Evolutionary conservation across 2,329 filamentous ascomycete species (phyloP), one percentile per base, ranked within the genome.

Genomic region (Hypomyces perniciosus): DNA sequence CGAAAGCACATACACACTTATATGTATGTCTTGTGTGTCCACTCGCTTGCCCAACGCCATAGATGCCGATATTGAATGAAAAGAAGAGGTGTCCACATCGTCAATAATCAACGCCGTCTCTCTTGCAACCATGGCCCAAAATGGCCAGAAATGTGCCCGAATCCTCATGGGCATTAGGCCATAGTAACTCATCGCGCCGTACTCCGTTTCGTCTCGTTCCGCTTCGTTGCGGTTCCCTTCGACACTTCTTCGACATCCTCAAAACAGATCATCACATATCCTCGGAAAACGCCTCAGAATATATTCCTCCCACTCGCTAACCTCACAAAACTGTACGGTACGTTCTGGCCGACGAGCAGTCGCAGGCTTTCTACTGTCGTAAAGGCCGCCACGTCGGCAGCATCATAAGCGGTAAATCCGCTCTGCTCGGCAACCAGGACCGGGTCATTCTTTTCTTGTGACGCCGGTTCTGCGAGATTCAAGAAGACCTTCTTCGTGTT

Each of bases 271-370:
- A 20, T 20, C 20, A 20, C 20, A 20, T 20, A 20, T 20, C 20
- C 20, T 41, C 39, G 28, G 27, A 29, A 27, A 12, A 28, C 33
- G 27, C 40, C 43, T 61, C 64, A 79, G 56, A 74, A 79, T 54
- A 77, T 66, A 29, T 69, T 71, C 26, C 75, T 68, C 2, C 78
- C 78, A 44, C 76, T 76, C 2, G 88, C 87, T 63, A 93, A 73
- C 44, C 88, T 77, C 39, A 93, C 89, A 72, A 95, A 95, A 68
- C 88, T 90, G 68, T 90, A 92, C 5, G 86, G 87, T 51, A 93
- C 88, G 65, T 93, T 93, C 70, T 93, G 88, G 8, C 89, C 89
- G 8, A 92, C 86, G 27, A 95, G 75, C 53, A 91, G 67, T 57
- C 88, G 76, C 50, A 93, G 69, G 44, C 84, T 92, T 69, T 93